phyloP scores from a whole-genome alignment of 495 filamentous ascomycete species.

The Extremus antarcticus region DNA sequence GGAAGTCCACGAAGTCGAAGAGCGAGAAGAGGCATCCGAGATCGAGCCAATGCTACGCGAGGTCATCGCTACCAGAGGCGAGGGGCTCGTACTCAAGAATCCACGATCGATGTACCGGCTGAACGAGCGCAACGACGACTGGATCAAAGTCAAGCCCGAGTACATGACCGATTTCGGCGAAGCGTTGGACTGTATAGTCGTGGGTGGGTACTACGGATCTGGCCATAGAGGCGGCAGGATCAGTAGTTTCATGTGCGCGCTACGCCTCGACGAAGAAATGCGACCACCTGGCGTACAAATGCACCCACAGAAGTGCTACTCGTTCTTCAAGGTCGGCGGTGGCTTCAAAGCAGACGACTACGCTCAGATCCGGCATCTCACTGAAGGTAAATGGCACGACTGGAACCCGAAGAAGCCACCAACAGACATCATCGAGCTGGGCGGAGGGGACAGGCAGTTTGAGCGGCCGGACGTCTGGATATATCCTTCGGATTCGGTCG shows the following conservation, averaged over 20 bases:
- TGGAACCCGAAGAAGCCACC: slow-evolving; percentile 79
- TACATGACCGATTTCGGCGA: slow-evolving; percentile 98
- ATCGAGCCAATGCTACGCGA: slow-evolving; percentile 69
- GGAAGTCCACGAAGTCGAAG: slow-evolving; percentile 67
- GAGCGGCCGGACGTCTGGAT: slow-evolving; percentile 93
- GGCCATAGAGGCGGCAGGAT: slow-evolving; percentile 73
- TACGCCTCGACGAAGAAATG: slow-evolving; percentile 62
- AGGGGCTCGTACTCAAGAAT: slow-evolving; percentile 91
- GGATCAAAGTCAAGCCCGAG: slow-evolving; percentile 98
- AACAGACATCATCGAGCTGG: slow-evolving; percentile 67
- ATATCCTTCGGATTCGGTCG: slow-evolving; percentile 73
- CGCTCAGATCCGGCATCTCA: slow-evolving; percentile 65
- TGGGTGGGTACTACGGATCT: slow-evolving; percentile 89
- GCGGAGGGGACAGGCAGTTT: slow-evolving; percentile 57
- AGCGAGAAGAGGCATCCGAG: slow-evolving; percentile 53
- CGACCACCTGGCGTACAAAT: slow-evolving; percentile 42
- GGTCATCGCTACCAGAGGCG: slow-evolving; percentile 77
- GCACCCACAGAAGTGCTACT: slow-evolving; percentile 66
- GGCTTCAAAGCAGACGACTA: slow-evolving; percentile 83
- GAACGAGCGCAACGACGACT: slow-evolving; percentile 89
- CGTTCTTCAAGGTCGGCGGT: slow-evolving; percentile 93
- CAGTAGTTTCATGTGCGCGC: slow-evolving; percentile 77
- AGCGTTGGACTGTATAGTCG: slow-evolving; percentile 74
- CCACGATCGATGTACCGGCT: slow-evolving; percentile 75
- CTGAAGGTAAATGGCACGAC: slow-evolving; percentile 80